Evolutionary conservation across 23 red algal genomes (phyloP).

Genomic region (Porphyridium purpureum): DNA sequence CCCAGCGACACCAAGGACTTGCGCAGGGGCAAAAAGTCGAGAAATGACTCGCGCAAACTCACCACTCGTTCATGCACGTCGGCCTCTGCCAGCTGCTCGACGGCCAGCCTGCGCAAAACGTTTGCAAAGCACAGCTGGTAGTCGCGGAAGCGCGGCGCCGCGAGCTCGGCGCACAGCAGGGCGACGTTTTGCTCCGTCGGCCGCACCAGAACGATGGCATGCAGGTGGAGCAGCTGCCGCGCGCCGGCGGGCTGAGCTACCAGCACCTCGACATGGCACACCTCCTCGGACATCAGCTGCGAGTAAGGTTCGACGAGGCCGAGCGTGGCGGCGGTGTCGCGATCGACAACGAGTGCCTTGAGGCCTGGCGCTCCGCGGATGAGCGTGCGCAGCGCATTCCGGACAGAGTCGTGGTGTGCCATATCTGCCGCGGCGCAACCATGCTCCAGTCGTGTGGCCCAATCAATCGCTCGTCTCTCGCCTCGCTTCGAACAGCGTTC

Average conservation of each 20-base stretch:
- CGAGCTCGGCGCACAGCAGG: conserved; percentile 45
- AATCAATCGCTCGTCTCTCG: too few species aligned
- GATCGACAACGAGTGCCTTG: conserved; percentile 87
- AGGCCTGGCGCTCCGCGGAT: conserved; percentile 18
- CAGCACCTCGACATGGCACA: conserved; percentile 42
- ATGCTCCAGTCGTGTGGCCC: too few species aligned
- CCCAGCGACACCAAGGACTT: conserved; percentile 35
- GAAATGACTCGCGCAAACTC: conserved; percentile 57
- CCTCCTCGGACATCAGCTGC: conserved; percentile 21
- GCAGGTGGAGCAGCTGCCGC: conserved; percentile 27
- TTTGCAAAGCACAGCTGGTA: conserved; percentile 82
- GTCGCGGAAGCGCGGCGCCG: conserved; percentile 32
- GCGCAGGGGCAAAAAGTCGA: conserved; percentile 49
- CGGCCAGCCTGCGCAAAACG: conserved; percentile 31
- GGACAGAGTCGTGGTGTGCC: conserved; percentile 15
- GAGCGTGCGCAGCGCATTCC: conserved; percentile 13
- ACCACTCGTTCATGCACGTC: conserved; percentile 45
- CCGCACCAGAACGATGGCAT: conserved; percentile 54
- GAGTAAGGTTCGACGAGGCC: conserved; percentile 26
- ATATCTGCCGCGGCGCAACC: too few species aligned
- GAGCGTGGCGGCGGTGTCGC: conserved; percentile 41
- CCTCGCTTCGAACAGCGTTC: too few species aligned
- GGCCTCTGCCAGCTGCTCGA: conserved; percentile 94
- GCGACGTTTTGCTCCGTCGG: conserved; percentile 63
- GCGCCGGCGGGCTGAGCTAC: conserved; percentile 3